Conservation (phyloP, 208 protist genomes). For the Acanthamoeba rhysodes region DNA sequence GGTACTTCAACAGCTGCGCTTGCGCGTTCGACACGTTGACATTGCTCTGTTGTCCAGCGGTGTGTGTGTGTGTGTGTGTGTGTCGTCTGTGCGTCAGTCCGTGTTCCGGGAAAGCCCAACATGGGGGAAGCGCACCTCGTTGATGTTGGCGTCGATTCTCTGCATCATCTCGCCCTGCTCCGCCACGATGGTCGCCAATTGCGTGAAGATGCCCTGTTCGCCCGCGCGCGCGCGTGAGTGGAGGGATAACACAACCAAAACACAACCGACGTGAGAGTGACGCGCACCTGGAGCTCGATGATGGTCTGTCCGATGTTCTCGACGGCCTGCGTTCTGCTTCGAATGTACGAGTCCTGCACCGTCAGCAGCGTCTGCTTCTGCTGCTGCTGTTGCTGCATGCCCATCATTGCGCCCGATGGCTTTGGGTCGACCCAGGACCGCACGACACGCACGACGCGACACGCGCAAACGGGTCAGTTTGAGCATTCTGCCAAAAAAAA, state of each 20-base stretch:
- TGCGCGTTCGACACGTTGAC: background rate
- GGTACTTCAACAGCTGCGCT: slow-evolving; percentile 30
- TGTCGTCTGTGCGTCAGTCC: background rate
- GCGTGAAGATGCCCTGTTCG: slow-evolving; percentile 53
- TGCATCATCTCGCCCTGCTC: slow-evolving; percentile 68
- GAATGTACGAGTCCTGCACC: slow-evolving; percentile 29
- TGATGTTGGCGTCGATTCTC: slow-evolving; percentile 50
- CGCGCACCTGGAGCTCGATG: slow-evolving; percentile 31
- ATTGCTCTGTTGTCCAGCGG: background rate
- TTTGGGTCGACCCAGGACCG: background rate
- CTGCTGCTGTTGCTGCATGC: slow-evolving; percentile 41
- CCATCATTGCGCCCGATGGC: background rate
- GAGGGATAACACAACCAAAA: background rate
- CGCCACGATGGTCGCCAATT: slow-evolving; percentile 54
- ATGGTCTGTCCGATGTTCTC: slow-evolving; percentile 48
- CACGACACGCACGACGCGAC: too few relatives aligned
- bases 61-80: background rate
- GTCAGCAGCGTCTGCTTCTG: slow-evolving; percentile 6
- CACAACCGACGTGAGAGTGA: background rate
- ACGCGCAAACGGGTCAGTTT: too few relatives aligned
- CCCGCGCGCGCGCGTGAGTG: background rate
- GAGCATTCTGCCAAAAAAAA: too few relatives aligned
- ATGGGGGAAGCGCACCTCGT: background rate
- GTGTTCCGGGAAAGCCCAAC: background rate
- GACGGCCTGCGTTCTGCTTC: slow-evolving; percentile 33